Evolutionary conservation across 176 grass and related monocot genomes (phyloP).

Genomic region (Eleusine coracana): DNA sequence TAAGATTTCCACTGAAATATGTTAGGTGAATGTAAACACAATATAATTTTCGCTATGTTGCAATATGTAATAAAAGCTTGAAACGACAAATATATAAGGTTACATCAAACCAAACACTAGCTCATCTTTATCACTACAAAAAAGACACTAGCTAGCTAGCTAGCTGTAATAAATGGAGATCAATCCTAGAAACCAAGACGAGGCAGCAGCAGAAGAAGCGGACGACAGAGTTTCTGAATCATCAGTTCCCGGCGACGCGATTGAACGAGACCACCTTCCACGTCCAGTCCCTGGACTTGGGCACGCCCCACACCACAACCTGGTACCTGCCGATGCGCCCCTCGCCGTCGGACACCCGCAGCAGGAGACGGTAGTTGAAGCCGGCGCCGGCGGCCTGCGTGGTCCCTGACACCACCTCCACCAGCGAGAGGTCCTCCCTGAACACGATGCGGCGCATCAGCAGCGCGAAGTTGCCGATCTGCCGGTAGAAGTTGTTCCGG

Average conservation of each 20-base stretch:
- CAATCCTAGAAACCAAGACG: not conserved
- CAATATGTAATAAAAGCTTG: no score
- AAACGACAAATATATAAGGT: no score
- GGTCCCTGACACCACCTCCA: conserved; percentile 3
- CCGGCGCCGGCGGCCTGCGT: conserved; percentile 7
- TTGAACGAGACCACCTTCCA: conserved; percentile 1
- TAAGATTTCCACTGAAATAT: no score
- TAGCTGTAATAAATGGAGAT: not conserved
- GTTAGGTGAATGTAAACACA: no score
- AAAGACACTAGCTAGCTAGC: no score
- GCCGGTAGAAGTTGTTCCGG: not conserved
- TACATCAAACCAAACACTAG: no score
- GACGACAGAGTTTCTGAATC: not conserved
- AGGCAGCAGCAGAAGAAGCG: not conserved
- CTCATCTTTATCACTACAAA: no score
- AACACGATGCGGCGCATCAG: not conserved
- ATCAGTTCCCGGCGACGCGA: conserved; percentile 1
- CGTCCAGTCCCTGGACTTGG: not conserved
- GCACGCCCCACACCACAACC: conserved; percentile 7
- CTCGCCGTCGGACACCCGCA: not conserved
- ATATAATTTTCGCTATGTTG: no score
- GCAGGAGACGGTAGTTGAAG: conserved; percentile 16
- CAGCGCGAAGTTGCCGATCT: conserved; percentile 14
- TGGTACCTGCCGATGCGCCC: not conserved
- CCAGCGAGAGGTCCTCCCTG: not conserved